Conservation (phyloP, 352 stramenopile genomes). For the Halophytophthora polymorphica region DNA sequence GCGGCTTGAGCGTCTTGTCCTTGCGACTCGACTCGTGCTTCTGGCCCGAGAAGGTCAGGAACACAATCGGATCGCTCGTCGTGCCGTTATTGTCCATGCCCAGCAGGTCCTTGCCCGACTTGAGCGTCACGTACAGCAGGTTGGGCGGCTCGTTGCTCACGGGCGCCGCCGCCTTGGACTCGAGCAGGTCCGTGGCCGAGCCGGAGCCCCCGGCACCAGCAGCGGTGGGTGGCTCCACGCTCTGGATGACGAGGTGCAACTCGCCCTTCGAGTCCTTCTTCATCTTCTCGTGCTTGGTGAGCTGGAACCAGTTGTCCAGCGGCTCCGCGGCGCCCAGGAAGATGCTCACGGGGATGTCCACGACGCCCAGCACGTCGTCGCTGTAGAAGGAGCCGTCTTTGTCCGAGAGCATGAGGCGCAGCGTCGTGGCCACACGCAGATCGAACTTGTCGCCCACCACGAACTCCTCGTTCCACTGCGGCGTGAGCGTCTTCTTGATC, state of each 20-base stretch:
- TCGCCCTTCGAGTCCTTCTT: conserved; percentile 69
- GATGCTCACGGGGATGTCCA: conserved; percentile 64
- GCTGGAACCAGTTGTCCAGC: conserved; percentile 72
- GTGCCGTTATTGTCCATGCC: conserved; percentile 83
- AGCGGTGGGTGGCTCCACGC: conserved; percentile 5
- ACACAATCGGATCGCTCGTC: conserved; percentile 86
- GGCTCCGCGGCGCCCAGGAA: conserved; percentile 34
- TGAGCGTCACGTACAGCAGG: conserved; percentile 65
- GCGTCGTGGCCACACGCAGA: conserved; percentile 56
- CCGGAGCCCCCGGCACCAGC: conserved; percentile 2
- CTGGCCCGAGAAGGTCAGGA: conserved; percentile 70
- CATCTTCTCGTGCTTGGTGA: conserved; percentile 62
- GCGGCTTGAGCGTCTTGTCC: conserved; percentile 61
- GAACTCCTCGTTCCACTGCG: conserved; percentile 61
- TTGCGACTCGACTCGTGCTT: conserved; percentile 79
- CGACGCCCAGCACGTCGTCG: conserved; percentile 63
- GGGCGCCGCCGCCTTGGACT: conserved; percentile 15
- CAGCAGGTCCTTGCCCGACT: conserved; percentile 76
- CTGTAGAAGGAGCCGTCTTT: conserved; percentile 57
- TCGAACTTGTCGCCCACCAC: conserved; percentile 64
- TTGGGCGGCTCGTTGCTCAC: conserved; percentile 43
- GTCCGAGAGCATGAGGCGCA: conserved; percentile 54
- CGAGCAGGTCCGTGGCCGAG: conserved; percentile 2
- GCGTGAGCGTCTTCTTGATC: conserved; percentile 62
- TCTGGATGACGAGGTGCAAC: conserved; percentile 50